A percentile compares a stretch with the other conserved stretches of the same genome.
Evolutionary conservation across 2,329 filamentous ascomycete genomes (phyloP).

Genomic region (Chaetomiaceae sp.): DNA sequence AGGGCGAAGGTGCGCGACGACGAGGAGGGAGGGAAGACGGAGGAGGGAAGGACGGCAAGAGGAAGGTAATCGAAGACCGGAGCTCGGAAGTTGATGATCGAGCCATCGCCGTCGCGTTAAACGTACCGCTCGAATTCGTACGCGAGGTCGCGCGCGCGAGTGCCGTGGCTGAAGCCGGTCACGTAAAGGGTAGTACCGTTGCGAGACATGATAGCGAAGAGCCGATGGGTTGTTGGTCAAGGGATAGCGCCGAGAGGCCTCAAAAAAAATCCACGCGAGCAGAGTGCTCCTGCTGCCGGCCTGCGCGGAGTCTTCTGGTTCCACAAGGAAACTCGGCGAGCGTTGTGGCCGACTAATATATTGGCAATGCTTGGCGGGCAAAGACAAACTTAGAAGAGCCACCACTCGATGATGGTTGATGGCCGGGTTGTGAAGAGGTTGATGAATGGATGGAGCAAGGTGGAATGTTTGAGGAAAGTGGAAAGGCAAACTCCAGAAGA

Average conservation of each 20-base stretch:
- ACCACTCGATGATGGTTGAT: slow-evolving; percentile 15
- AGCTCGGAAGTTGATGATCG: slow-evolving; percentile 43
- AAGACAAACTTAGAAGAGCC: slow-evolving; percentile 9
- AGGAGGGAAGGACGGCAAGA: slow-evolving; percentile 32
- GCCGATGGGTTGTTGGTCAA: not conserved
- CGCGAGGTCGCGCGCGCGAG: slow-evolving; percentile 96
- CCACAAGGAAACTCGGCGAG: not conserved
- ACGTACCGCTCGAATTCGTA: slow-evolving; percentile 99
- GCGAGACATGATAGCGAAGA: slow-evolving; percentile 74
- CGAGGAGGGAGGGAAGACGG: slow-evolving; percentile 27
- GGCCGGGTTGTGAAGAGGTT: slow-evolving; percentile 1
- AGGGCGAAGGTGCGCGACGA: slow-evolving; percentile 21
- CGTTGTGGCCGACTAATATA: not conserved
- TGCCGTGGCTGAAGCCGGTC: slow-evolving; percentile 98
- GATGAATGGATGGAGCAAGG: slow-evolving; percentile 17
- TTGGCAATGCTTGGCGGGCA: slow-evolving; percentile 9
- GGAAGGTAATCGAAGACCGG: slow-evolving; percentile 39
- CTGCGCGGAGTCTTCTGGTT: not conserved
- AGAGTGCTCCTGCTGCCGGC: not conserved
- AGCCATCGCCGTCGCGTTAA: slow-evolving; percentile 49
- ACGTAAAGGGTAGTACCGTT: slow-evolving; percentile 94
- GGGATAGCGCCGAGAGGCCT: slow-evolving; percentile 3
- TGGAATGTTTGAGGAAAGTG: slow-evolving; percentile 17
- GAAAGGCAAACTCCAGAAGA: slow-evolving; percentile 15
- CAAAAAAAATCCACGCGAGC: slow-evolving; percentile 8